These are phyloP conservation scores for Fagopyrum homotropicum DNA, from an alignment of 148 eudicot species.

Conservation along the genomic window DNA sequence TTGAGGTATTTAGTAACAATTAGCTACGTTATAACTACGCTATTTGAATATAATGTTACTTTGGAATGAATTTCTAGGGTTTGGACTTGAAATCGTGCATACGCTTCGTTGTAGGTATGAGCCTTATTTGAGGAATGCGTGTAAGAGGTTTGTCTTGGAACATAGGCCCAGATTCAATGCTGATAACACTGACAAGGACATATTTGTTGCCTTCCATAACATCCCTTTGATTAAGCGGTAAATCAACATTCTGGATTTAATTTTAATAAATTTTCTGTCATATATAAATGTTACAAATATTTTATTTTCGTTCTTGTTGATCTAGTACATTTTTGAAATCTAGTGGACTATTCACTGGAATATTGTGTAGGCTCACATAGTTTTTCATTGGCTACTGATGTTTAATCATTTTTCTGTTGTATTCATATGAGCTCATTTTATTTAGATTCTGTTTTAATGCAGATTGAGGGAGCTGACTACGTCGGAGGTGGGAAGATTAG, in stretches of 20 bases:
- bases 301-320: not conserved
- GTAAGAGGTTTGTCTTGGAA: constrained; percentile 84
- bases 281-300: not conserved
- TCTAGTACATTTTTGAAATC: not conserved
- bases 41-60: not conserved
- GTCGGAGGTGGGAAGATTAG: constrained; percentile 73
- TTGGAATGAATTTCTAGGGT: not conserved
- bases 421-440: not conserved
- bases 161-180: constrained; percentile 60
- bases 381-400: not conserved
- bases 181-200: constrained; percentile 79
- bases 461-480: constrained; percentile 82
- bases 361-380: not conserved
- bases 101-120: constrained; percentile 45
- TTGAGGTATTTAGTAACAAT: constrained; percentile 35
- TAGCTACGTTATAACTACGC: not conserved
- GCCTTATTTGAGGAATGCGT: constrained; percentile 73
- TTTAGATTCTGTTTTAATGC: constrained; percentile 14
- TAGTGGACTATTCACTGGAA: not conserved
- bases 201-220: constrained; percentile 77
- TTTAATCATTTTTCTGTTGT: not conserved
- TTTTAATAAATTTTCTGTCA: not conserved
- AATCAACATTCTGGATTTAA: not conserved
- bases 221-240: constrained; percentile 82
- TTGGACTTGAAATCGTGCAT: not conserved